These are phyloP conservation scores for Salix koriyanagi DNA, from an alignment of 345 rosid genomes.

Conservation along the genomic window DNA sequence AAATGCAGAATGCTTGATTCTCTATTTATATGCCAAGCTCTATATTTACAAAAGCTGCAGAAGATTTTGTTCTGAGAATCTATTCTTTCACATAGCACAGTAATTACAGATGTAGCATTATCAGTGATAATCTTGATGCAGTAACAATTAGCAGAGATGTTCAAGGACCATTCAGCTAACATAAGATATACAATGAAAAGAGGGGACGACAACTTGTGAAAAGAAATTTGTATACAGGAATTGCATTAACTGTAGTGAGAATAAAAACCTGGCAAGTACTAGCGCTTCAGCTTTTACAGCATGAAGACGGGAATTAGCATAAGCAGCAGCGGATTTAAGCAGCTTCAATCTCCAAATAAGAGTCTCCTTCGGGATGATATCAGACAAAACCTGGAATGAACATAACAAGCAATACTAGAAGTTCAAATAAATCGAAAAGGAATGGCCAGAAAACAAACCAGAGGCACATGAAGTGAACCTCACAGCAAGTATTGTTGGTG, in stretches of 20 bases:
- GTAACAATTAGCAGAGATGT: not conserved
- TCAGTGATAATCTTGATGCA: not conserved
- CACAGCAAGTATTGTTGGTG: too few species aligned
- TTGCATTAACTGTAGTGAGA: not conserved
- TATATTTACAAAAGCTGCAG: not conserved
- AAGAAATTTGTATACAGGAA: not conserved
- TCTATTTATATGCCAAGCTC: not conserved
- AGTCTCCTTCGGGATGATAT: slow-evolving; percentile 58
- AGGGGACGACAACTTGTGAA: not conserved
- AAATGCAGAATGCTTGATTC: not conserved
- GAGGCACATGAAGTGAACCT: too few species aligned
- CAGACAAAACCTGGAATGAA: slow-evolving; percentile 45
- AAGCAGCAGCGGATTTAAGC: slow-evolving; percentile 59
- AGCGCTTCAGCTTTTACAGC: slow-evolving; percentile 82
- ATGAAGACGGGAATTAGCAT: slow-evolving; percentile 75
- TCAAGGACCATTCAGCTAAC: not conserved
- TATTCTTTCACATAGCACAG: not conserved
- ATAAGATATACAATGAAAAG: not conserved
- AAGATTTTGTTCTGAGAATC: not conserved
- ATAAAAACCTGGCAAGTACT: slow-evolving; percentile 57
- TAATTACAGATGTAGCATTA: not conserved
- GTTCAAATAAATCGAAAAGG: not conserved
- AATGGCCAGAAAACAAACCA: too few species aligned
- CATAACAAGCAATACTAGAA: not conserved
- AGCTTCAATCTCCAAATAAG: slow-evolving; percentile 74